Conservation (phyloP, 192 early-diverging fungal species). For the Coemansia sp. region DNA sequence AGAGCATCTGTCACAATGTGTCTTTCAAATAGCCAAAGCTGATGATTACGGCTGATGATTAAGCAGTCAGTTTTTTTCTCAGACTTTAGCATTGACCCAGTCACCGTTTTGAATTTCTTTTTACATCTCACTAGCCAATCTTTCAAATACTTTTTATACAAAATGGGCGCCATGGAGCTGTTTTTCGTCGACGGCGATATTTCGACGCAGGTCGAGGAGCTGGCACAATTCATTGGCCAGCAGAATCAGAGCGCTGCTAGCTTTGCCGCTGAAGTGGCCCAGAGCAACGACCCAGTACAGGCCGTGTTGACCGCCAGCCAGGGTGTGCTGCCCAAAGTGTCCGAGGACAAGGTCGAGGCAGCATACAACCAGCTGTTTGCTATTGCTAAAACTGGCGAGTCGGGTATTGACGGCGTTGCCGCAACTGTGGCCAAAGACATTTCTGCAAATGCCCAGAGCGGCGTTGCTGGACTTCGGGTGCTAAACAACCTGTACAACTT, state of each 20-base stretch:
- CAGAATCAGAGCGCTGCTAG: slow-evolving; percentile 6
- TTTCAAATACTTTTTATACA: not conserved
- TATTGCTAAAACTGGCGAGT: slow-evolving; percentile 5
- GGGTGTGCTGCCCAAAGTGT: slow-evolving; percentile 34
- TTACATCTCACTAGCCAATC: too few relatives aligned
- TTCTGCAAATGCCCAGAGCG: slow-evolving; percentile 17
- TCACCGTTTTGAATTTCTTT: too few relatives aligned
- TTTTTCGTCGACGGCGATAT: slow-evolving; percentile 54
- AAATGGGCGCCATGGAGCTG: slow-evolving; percentile 43
- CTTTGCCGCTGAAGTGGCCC: slow-evolving; percentile 12
- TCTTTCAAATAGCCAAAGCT: too few relatives aligned
- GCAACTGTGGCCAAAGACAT: slow-evolving; percentile 11
- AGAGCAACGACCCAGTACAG: slow-evolving; percentile 17
- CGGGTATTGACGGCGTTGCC: slow-evolving; percentile 6
- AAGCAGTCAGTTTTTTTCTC: too few relatives aligned
- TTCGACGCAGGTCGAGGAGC: slow-evolving; percentile 62
- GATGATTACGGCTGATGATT: too few relatives aligned
- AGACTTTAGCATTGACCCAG: too few relatives aligned
- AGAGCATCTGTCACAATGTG: too few relatives aligned
- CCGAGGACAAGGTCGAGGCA: slow-evolving; percentile 34
- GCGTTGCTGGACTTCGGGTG: slow-evolving; percentile 33
- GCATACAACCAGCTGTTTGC: slow-evolving; percentile 54
- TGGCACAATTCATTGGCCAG: slow-evolving; percentile 63
- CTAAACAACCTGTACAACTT: slow-evolving; percentile 83
- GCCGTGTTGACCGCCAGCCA: slow-evolving; percentile 53